phyloP scores from a whole-genome alignment of 306 rosid genomes.

The Prunus padus region DNA sequence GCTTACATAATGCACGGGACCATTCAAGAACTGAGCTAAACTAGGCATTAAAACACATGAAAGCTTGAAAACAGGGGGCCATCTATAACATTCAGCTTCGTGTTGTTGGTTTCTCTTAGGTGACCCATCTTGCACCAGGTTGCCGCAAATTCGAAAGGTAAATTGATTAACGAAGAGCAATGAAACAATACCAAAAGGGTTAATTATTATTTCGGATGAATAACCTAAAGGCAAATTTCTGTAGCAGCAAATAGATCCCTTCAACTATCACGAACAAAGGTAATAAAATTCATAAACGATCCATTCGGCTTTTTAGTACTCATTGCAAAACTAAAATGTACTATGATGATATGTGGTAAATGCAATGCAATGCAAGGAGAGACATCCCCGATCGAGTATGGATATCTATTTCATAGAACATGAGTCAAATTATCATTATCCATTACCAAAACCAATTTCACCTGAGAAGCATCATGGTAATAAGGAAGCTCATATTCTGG shows the following conservation, averaged over 20 bases:
- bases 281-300: background rate
- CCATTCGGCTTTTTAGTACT: background rate
- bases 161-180: background rate
- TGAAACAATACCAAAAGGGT: background rate
- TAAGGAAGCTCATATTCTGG: conserved; percentile 50
- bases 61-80: background rate
- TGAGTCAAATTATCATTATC: conserved; percentile 26
- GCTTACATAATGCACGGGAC: too few relatives aligned
- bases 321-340: background rate
- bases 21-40: too few relatives aligned
- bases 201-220: background rate
- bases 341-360: background rate
- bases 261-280: background rate
- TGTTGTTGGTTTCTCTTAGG: background rate
- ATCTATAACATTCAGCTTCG: background rate
- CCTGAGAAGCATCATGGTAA: conserved; percentile 65
- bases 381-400: conserved; percentile 5
- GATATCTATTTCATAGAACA: conserved; percentile 15
- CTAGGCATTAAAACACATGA: too few relatives aligned
- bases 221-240: background rate
- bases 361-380: conserved; percentile 12
- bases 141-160: background rate
- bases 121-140: background rate
- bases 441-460: conserved; percentile 34
- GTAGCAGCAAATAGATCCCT: background rate